Base-by-base conservation (phyloP, 2,329 filamentous ascomycete genomes). In the Stagonosporopsis rhizophila region DNA sequence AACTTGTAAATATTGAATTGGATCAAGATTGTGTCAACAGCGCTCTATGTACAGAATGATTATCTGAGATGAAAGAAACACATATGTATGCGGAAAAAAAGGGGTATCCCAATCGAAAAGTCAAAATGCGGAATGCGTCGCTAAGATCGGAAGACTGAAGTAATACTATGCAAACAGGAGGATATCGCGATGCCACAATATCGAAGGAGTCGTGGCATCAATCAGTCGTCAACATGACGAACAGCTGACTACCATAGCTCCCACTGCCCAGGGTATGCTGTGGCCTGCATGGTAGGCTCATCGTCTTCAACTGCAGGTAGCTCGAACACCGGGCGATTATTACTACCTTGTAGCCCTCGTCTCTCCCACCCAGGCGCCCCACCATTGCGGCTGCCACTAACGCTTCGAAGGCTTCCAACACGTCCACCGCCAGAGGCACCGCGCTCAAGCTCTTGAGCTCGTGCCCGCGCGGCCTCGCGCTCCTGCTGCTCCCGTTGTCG, bases 181-280 rank as follows among this genome's bases (percentile, higher is more conserved):
- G 6, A 35, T 45, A 48, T 23, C n/a, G 30, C 14, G 30, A 15
- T 32, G 12, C 12, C 7, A 4, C 30, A 30, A 30, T 7, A 30
- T 30, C 27, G 5, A 30, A 30, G 27, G 27, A 30, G 5, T 11
- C 27, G 11, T 11, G 5, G 11, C 23, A 15, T 14, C 30, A 32
- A 32, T 32, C 38, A 74, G 32, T 75, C 72, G 30, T 74, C 75
- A 32, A 72, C 73, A 64, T 72, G 11, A 30, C 11, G 27, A 30
- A 7, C 4, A 25, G 9, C 6, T 30, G 27, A 12, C 27, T 30
- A 30, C 27, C 27, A 30, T 30, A 30, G 27, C 27, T 30, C 27
- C 27, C 27, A 30, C 27, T 89, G 86, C 0, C 88, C 88, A 0
- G 88, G 88, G 72, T 89, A 90, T 68, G 83, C 87, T 12, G 86